A percentile compares a stretch with the other conserved stretches of the same genome.
phyloP scores from a whole-genome alignment of 208 protist species.

The Crithidia brevicula region DNA sequence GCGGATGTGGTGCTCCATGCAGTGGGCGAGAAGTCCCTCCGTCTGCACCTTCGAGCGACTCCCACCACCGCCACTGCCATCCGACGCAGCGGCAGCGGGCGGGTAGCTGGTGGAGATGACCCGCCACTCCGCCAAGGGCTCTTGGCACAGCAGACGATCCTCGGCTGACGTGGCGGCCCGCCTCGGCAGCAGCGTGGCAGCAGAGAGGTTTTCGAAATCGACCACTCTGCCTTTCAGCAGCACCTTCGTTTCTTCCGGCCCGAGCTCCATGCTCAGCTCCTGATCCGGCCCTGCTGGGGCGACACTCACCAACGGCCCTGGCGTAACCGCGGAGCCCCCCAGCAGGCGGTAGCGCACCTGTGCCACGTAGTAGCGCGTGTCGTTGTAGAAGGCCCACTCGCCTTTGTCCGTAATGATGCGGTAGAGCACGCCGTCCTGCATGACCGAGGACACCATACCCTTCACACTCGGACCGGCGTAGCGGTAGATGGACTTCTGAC shows the following conservation, averaged over 20 bases:
- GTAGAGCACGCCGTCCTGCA: constrained; percentile 77
- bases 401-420: constrained; percentile 62
- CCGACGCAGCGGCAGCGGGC: constrained; percentile 38
- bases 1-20: constrained; percentile 48
- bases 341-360: constrained; percentile 79
- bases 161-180: no score
- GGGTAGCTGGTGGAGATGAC: no score
- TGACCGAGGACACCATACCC: constrained; percentile 58
- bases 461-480: constrained; percentile 47
- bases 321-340: constrained; percentile 64
- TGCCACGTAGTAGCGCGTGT: constrained; percentile 87
- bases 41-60: constrained; percentile 42
- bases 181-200: constrained; percentile 61
- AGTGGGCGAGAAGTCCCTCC: constrained; percentile 66
- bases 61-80: constrained; percentile 49
- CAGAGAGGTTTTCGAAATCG: constrained; percentile 68
- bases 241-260: constrained; percentile 67
- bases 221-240: constrained; percentile 72
- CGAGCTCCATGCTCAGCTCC: constrained; percentile 55
- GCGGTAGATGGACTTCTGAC: constrained; percentile 34
- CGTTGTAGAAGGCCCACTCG: constrained; percentile 87
- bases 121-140: constrained; percentile 47
- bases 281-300: constrained; percentile 61
- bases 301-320: constrained; percentile 59
- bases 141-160: constrained; percentile 49